A percentile compares a stretch with the other conserved stretches of the same genome.
Conservation (phyloP, 148 eudicot species). For the Nepenthes mirabilis region DNA sequence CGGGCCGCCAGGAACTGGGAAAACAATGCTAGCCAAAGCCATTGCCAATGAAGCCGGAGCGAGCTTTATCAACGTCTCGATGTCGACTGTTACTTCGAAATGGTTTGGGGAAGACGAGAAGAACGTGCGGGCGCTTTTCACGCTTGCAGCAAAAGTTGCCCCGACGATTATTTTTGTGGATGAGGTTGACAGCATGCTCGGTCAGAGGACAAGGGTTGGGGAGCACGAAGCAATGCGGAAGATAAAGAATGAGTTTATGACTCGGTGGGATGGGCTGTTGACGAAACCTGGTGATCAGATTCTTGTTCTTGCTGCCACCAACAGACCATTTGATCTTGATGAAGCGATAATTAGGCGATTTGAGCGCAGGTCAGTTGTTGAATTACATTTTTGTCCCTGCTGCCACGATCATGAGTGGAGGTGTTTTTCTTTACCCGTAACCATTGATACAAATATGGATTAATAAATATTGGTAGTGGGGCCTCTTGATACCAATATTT, state of each 20-base stretch:
- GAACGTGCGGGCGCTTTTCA: constrained; percentile 79
- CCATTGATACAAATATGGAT: too few relatives aligned
- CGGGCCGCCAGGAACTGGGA: constrained; percentile 93
- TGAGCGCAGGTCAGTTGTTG: constrained; percentile 68
- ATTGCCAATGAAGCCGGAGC: constrained; percentile 97
- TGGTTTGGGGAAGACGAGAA: constrained; percentile 98
- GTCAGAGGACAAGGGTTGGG: constrained; percentile 82
- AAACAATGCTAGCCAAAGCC: constrained; percentile 94
- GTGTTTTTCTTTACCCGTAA: too few relatives aligned
- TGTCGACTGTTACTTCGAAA: constrained; percentile 93
- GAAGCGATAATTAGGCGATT: constrained; percentile 93
- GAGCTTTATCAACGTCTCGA: constrained; percentile 87
- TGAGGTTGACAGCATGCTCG: constrained; percentile 96
- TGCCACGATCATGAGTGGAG: not conserved
- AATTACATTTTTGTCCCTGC: not conserved
- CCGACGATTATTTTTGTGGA: constrained; percentile 87
- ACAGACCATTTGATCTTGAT: constrained; percentile 90
- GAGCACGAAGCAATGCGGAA: constrained; percentile 97
- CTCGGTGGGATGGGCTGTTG: constrained; percentile 87
- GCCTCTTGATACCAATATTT: too few relatives aligned
- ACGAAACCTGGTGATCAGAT: constrained; percentile 74
- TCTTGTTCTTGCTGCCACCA: constrained; percentile 93
- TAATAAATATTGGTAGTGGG: too few relatives aligned
- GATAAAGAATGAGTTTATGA: constrained; percentile 89
- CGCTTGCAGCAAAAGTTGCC: constrained; percentile 83